phyloP scores from a whole-genome alignment of 331 rosid genomes.

The Acacia pycnantha region DNA sequence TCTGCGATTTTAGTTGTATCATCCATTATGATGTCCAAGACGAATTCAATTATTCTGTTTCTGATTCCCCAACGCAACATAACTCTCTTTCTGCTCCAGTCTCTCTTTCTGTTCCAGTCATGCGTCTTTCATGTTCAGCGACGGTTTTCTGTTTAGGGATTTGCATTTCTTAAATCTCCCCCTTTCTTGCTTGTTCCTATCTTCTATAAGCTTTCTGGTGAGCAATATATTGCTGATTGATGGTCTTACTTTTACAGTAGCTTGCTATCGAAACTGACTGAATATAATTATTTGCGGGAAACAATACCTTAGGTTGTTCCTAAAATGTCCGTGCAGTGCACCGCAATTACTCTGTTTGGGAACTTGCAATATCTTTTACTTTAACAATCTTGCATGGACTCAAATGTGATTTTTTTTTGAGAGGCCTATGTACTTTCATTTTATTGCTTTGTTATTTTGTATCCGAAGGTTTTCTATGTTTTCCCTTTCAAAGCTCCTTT shows the following conservation, averaged over 20 bases:
- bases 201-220: neutral
- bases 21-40: neutral
- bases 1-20: neutral
- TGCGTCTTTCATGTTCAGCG: neutral
- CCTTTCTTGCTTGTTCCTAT: neutral
- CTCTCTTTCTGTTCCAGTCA: slow-evolving; percentile 1
- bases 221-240: neutral
- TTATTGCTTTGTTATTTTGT: neutral
- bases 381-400: slow-evolving; percentile 4
- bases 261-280: neutral
- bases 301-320: slow-evolving; percentile 1
- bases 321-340: neutral
- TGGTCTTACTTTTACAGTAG: neutral
- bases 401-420: neutral
- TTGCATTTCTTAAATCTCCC: neutral
- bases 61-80: neutral
- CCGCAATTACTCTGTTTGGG: neutral
- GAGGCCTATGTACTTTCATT: neutral
- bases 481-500: neutral
- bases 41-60: neutral
- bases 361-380: neutral
- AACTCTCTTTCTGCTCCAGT: neutral
- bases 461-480: neutral
- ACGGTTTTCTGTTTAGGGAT: neutral
- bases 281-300: neutral